These are phyloP conservation scores for Penicillium psychrofluorescens DNA, from an alignment of 495 filamentous ascomycete species.

Conservation along the genomic window DNA sequence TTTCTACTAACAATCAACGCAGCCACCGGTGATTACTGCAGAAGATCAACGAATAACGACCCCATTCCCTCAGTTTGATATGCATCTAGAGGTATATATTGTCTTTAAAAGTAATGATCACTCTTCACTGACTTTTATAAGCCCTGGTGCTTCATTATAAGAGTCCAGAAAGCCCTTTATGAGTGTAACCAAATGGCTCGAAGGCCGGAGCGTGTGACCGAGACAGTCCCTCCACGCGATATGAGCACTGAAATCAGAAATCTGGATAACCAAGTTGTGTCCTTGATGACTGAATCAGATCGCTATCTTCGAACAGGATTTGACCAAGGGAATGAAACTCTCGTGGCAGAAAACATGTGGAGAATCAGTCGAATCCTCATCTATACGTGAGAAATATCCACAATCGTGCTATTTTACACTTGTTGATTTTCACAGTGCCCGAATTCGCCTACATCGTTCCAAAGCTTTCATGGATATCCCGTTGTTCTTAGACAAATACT, in stretches of 20 bases:
- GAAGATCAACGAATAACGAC: constrained; percentile 41
- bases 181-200: constrained; percentile 27
- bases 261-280: constrained; percentile 4
- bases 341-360: constrained; percentile 14
- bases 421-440: constrained; percentile 22
- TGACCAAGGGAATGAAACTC: constrained; percentile 3
- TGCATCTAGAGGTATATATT: constrained; percentile 31
- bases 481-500: constrained; percentile 42
- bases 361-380: constrained; percentile 11
- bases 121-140: constrained; percentile 6
- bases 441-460: constrained; percentile 44
- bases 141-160: constrained; percentile 38
- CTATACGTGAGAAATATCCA: constrained; percentile 8
- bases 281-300: constrained; percentile 10
- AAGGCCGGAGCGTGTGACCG: constrained; percentile 6
- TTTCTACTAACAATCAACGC: background rate
- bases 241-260: constrained; percentile 7
- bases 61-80: constrained; percentile 32
- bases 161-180: constrained; percentile 38
- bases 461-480: constrained; percentile 44
- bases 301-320: constrained; percentile 7
- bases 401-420: too few species aligned
- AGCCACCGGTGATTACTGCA: constrained; percentile 37
- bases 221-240: background rate
- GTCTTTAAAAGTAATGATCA: background rate